These are phyloP conservation scores for Russula brevipes DNA, from an alignment of 768 basidiomycete species.

Conservation along the genomic window DNA sequence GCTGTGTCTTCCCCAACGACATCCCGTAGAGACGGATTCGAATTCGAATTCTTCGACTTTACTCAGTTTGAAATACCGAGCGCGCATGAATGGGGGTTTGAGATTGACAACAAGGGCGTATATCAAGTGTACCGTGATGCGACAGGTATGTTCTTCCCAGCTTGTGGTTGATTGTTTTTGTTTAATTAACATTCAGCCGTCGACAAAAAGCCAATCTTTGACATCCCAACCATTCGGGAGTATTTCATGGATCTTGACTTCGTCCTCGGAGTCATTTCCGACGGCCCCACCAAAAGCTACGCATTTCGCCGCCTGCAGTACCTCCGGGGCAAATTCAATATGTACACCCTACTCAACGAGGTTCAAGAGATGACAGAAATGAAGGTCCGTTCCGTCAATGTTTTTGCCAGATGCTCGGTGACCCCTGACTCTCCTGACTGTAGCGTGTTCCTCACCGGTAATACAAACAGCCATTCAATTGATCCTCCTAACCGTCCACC, in stretches of 20 bases:
- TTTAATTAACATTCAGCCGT: conserved; percentile 21
- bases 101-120: conserved; percentile 83
- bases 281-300: conserved; percentile 95
- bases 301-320: conserved; percentile 90
- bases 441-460: conserved; percentile 82
- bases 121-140: conserved; percentile 70
- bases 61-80: conserved; percentile 72
- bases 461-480: neutral
- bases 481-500: neutral
- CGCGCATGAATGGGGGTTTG: conserved; percentile 50
- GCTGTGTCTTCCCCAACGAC: conserved; percentile 38
- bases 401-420: neutral
- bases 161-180: neutral
- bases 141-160: conserved; percentile 31
- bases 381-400: conserved; percentile 70
- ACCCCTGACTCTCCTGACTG: neutral
- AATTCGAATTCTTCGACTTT: conserved; percentile 49
- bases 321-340: conserved; percentile 86
- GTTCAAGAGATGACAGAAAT: conserved; percentile 92
- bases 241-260: conserved; percentile 96
- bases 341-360: conserved; percentile 90
- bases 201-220: conserved; percentile 56
- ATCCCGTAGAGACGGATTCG: conserved; percentile 32
- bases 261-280: conserved; percentile 82
- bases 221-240: conserved; percentile 82